These are phyloP conservation scores for Lentinula novae-zelandiae DNA, from an alignment of 1,284 basidiomycete species.

Conservation along the genomic window DNA sequence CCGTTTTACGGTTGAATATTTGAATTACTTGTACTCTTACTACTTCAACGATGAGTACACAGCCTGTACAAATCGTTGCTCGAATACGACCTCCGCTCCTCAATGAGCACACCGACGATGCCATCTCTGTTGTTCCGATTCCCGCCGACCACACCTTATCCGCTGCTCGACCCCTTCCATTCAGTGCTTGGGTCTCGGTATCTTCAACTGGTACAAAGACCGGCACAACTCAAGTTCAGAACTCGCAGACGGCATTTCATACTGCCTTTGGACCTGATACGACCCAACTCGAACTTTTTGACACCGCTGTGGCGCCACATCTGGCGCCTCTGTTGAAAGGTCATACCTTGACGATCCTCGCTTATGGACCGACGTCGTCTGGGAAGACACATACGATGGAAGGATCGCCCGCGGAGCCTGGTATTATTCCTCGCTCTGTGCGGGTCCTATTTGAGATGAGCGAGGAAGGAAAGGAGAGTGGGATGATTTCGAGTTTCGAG, in stretches of 20 bases:
- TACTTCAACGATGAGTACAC: constrained; percentile 2
- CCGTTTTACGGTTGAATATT: not conserved
- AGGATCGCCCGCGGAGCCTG: constrained; percentile 60
- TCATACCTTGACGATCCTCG: constrained; percentile 78
- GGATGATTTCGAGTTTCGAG: not conserved
- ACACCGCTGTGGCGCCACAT: constrained; percentile 65
- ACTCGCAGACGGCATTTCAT: constrained; percentile 5
- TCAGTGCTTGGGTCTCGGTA: constrained; percentile 5
- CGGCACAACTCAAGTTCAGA: not conserved
- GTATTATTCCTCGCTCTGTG: constrained; percentile 65
- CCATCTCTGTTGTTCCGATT: not conserved
- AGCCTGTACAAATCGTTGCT: constrained; percentile 5
- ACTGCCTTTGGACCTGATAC: not conserved
- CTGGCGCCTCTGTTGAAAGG: constrained; percentile 68
- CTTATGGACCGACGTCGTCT: constrained; percentile 79
- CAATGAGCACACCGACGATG: constrained; percentile 1
- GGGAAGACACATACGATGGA: constrained; percentile 89
- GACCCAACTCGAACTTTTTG: constrained; percentile 65
- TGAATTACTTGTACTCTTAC: not conserved
- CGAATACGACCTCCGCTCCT: constrained; percentile 6
- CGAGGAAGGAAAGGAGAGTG: not conserved
- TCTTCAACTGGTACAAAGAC: not conserved
- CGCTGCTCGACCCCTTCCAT: constrained; percentile 3
- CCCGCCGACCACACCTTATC: not conserved
- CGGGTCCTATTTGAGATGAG: not conserved